Percentiles rank a stretch among this genome's conserved stretches.
These are phyloP conservation scores for Triangularia setosa DNA, from an alignment of 2,329 filamentous ascomycete genomes.

Conservation along the genomic window DNA sequence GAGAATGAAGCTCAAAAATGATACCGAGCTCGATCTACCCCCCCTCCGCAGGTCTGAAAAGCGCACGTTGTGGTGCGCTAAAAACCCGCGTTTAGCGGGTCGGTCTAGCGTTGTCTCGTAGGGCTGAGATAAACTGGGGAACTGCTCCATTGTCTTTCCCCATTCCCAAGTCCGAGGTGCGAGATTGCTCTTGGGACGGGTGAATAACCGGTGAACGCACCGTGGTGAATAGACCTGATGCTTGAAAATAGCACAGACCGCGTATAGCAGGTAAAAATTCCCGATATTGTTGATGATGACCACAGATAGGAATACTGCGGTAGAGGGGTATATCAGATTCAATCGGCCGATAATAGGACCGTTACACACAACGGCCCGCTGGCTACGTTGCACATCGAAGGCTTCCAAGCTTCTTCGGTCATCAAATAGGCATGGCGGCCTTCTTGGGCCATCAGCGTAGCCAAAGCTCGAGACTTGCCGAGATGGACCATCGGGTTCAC, in stretches of 20 bases:
- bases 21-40: not conserved
- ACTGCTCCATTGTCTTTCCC: not conserved
- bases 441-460: not conserved
- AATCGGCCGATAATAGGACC: not conserved
- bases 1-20: not conserved
- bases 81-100: not conserved
- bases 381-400: not conserved
- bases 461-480: not conserved
- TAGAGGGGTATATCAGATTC: not conserved
- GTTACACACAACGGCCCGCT: not conserved
- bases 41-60: not conserved
- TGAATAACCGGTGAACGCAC: not conserved
- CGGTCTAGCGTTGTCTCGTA: conserved; percentile 1
- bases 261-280: not conserved
- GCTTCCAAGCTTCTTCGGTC: not conserved
- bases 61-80: conserved; percentile 1
- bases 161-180: not conserved
- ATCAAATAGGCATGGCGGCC: not conserved
- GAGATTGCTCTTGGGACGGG: not conserved
- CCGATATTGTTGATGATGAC: not conserved
- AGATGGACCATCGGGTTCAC: not conserved
- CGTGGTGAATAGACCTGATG: not conserved
- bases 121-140: conserved; percentile 1
- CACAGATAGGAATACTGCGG: not conserved
- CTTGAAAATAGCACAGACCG: not conserved